These are phyloP conservation scores for Aureobasidium sp. DNA, from an alignment of 2,329 filamentous ascomycete species.

Conservation along the genomic window DNA sequence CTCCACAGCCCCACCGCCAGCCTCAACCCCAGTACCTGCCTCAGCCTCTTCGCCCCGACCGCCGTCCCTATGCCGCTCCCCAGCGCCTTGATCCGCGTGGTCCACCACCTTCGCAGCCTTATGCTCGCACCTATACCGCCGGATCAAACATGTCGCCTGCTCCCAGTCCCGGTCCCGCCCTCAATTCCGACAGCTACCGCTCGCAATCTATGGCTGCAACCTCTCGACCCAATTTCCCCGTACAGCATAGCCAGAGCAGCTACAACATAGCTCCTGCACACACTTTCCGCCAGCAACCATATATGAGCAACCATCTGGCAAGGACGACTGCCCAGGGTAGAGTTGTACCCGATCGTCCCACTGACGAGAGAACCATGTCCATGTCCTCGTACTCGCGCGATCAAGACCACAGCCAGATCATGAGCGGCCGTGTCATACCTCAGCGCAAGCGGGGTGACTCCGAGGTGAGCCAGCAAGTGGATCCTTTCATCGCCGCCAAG, in stretches of 20 bases:
- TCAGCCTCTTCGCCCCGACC: constrained; percentile 53
- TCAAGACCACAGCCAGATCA: constrained; percentile 73
- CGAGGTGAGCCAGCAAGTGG: constrained; percentile 19
- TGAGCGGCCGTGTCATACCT: constrained; percentile 76
- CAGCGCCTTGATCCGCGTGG: constrained; percentile 58
- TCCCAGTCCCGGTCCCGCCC: constrained; percentile 47
- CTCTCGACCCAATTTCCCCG: constrained; percentile 57
- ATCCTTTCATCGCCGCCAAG: constrained; percentile 9
- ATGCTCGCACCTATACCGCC: constrained; percentile 29
- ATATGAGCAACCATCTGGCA: constrained; percentile 54
- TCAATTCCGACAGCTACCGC: constrained; percentile 78
- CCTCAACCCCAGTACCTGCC: constrained; percentile 51
- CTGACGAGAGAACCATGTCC: constrained; percentile 87
- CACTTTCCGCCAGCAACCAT: constrained; percentile 70
- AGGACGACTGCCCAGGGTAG: constrained; percentile 86
- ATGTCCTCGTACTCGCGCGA: constrained; percentile 78
- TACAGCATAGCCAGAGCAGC: constrained; percentile 54
- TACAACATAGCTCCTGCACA: constrained; percentile 57
- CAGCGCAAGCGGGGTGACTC: constrained; percentile 56
- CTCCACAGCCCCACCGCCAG: constrained; percentile 20
- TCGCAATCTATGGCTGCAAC: constrained; percentile 85
- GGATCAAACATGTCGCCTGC: constrained; percentile 16
- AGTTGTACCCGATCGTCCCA: constrained; percentile 77
- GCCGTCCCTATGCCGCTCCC: constrained; percentile 63
- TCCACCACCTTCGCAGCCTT: constrained; percentile 42